A percentile compares a stretch with the other conserved stretches of the same genome.
Evolutionary conservation across 208 protist species (phyloP).

Genomic region (Trichomonas gallinae): DNA sequence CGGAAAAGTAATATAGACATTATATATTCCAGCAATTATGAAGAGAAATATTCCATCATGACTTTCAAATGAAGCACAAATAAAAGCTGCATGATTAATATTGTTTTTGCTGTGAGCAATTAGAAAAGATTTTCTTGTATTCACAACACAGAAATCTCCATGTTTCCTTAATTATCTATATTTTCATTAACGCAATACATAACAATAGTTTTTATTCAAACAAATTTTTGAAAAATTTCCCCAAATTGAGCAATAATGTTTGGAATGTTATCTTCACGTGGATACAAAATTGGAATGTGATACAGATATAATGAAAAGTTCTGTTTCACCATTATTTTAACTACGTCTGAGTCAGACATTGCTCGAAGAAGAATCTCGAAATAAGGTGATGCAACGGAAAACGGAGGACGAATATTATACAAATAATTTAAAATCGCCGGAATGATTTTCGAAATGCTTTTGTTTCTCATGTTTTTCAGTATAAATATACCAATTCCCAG

Average conservation of each 20-base stretch:
- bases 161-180: no score
- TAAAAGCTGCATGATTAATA: no score
- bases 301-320: background rate
- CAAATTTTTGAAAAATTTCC: background rate
- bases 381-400: background rate
- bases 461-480: background rate
- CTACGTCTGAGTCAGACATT: background rate
- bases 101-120: no score
- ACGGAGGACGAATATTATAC: background rate
- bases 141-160: no score
- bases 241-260: background rate
- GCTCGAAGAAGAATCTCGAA: background rate
- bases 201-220: background rate
- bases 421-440: background rate
- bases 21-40: no score
- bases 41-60: no score
- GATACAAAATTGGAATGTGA: background rate
- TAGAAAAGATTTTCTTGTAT: no score
- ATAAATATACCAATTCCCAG: background rate
- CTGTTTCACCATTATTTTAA: background rate
- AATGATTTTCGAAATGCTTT: background rate
- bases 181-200: no score
- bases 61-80: no score
- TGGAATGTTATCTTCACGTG: background rate
- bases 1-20: no score